Base-by-base conservation (phyloP, 1,139 yeast genomes). In the Magnusiomyces ingens region DNA sequence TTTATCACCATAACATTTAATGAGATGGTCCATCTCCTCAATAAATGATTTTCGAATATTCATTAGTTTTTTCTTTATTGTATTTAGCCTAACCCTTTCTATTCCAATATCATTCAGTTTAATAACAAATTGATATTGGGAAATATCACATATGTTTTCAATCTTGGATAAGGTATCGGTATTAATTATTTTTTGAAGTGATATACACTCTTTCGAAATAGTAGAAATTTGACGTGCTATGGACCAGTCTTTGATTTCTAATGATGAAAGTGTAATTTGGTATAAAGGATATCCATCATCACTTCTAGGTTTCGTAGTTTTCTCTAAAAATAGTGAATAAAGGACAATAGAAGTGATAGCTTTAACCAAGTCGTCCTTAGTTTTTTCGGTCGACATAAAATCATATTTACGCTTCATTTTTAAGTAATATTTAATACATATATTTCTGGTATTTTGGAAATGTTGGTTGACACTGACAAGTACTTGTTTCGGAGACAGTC, bases 241-340 rank as follows among this genome's bases (percentile, higher is more conserved):
- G 13, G 18, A 6, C 3, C 26, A 4, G 10, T 26, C 15, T 3
- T 45, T 15, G 15, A 19, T 35, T 21, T 36, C 40, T n/a, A 47
- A 15, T 8, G 49, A 47, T 13, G 29, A 21, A 3, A 38, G 19
- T 12, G 42, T 26, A 15, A 47, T 37, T 37, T 29, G n/a, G 21
- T 47, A 47, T 21, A 11, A n/a, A 13, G 49, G 49, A 12, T 19
- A n/a, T 8, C 49, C 49, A 13, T 37, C 36, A 10, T 37, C 49
- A 37, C 37, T 38, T 47, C 49, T 36, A 6, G 49, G 49, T 11
- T 37, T 21, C 4, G 37, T 11, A 8, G 22, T 47, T 19, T 37
- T 19, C n/a, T 47, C 49, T 8, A 47, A 22, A 32, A 47, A 47
- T 10, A 47, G 8, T n/a, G 43, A 47, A 22, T 12, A 43, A n/a